phyloP scores from a whole-genome alignment of 306 rosid genomes.

The Dryas octopetala region DNA sequence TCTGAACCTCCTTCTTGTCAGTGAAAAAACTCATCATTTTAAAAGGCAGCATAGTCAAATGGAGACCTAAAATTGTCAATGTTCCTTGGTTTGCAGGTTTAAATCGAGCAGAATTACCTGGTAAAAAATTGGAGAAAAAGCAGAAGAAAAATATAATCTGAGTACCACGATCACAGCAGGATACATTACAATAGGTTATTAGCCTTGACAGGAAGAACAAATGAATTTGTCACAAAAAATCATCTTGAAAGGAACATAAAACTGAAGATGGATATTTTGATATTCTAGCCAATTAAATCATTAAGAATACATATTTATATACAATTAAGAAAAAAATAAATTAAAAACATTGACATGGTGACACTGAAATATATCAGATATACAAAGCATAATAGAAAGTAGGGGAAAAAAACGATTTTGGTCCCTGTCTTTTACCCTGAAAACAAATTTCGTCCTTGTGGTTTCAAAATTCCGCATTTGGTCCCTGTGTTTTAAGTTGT shows the following conservation, averaged over 20 bases:
- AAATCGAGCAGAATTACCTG: conserved; percentile 64
- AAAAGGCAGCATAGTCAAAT: conserved; percentile 75
- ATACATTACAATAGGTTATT: background rate
- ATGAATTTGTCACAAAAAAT: background rate
- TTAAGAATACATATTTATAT: background rate
- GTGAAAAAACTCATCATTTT: conserved; percentile 82
- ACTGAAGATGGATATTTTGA: background rate
- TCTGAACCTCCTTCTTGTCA: conserved; percentile 90
- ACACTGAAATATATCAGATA: background rate
- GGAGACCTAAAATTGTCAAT: conserved; percentile 83
- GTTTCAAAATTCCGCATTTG: no score
- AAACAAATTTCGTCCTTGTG: no score
- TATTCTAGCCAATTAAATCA: background rate
- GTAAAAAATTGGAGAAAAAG: conserved; percentile 3
- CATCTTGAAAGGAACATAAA: background rate
- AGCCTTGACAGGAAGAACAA: conserved; percentile 1
- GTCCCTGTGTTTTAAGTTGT: no score
- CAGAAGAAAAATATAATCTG: conserved; percentile 8
- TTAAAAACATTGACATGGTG: background rate
- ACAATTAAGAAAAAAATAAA: background rate
- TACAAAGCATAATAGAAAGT: background rate
- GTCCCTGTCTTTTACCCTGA: no score
- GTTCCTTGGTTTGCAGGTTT: conserved; percentile 71
- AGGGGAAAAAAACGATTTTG: no score
- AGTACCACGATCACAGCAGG: background rate